A percentile compares a stretch with the other conserved stretches of the same genome.
Evolutionary conservation across 176 grass and related monocot genomes (phyloP).

Genomic region (Tillandsia fasciculata): DNA sequence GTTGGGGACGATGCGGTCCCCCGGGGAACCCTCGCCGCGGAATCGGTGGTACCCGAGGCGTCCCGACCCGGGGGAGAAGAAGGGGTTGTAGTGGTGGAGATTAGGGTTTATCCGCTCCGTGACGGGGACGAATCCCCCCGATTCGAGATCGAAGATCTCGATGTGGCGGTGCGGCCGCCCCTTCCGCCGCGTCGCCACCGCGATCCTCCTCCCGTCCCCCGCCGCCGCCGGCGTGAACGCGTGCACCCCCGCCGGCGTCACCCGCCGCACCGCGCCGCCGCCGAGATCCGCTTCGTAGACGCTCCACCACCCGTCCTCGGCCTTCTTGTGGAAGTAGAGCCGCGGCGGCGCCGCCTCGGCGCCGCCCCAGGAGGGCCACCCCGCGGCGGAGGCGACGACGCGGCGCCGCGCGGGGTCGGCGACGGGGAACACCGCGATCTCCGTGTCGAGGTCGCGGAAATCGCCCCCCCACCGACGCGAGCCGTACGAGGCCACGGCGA

Average conservation of each 20-base stretch:
- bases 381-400: constrained; percentile 28
- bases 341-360: constrained; percentile 22
- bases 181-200: constrained; percentile 63
- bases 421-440: constrained; percentile 56
- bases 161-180: constrained; percentile 44
- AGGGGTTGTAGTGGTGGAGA: constrained; percentile 88
- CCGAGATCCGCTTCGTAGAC: constrained; percentile 44
- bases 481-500: constrained; percentile 84
- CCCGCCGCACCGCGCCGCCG: constrained; percentile 22
- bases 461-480: constrained; percentile 57
- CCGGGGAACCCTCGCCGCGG: constrained; percentile 39
- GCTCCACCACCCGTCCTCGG: constrained; percentile 94
- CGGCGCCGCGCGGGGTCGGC: constrained; percentile 35
- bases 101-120: constrained; percentile 52
- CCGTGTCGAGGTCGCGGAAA: constrained; percentile 60
- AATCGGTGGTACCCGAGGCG: constrained; percentile 85
- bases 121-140: constrained; percentile 35
- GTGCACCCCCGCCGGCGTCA: constrained; percentile 71
- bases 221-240: constrained; percentile 67
- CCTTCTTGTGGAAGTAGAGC: constrained; percentile 65
- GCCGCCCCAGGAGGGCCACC: constrained; percentile 78
- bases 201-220: constrained; percentile 36
- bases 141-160: constrained; percentile 76
- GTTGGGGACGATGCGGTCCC: constrained; percentile 42
- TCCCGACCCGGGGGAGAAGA: constrained; percentile 46